Percentiles rank a stretch among this genome's conserved stretches.
These are phyloP conservation scores for Athelia sp. DNA, from an alignment of 1,284 basidiomycete genomes.

Conservation along the genomic window DNA sequence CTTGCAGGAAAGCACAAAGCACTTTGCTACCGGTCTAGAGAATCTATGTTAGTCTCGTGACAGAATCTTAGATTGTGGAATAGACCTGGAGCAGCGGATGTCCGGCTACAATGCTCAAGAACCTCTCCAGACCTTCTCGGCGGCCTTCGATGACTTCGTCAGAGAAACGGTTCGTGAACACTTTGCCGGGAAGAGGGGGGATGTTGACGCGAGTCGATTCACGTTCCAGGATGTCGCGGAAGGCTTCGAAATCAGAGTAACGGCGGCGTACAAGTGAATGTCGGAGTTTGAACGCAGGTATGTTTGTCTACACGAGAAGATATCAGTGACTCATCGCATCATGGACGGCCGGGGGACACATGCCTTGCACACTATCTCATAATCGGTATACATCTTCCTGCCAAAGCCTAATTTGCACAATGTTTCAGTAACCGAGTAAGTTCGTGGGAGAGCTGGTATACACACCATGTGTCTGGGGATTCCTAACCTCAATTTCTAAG, in stretches of 20 bases:
- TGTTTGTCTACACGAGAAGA: constrained; percentile 74
- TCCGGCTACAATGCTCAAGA: constrained; percentile 94
- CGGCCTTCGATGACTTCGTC: constrained; percentile 95
- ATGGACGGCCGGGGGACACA: constrained; percentile 16
- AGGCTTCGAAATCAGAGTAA: constrained; percentile 99
- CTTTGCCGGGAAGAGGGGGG: constrained; percentile 93
- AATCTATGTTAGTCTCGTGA: background rate
- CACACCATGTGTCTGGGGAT: constrained; percentile 94
- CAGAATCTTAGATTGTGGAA: background rate
- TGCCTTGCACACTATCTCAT: constrained; percentile 97
- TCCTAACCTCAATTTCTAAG: constrained; percentile 96
- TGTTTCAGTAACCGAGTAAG: constrained; percentile 1
- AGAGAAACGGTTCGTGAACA: constrained; percentile 94
- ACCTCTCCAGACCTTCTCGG: constrained; percentile 91
- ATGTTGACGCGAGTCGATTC: constrained; percentile 98
- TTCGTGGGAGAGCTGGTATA: constrained; percentile 1
- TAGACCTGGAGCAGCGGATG: constrained; percentile 94
- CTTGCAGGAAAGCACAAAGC: constrained; percentile 93
- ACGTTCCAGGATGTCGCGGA: constrained; percentile 95
- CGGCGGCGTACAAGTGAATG: constrained; percentile 93
- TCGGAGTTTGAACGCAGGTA: constrained; percentile 96
- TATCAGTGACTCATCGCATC: background rate
- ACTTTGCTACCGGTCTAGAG: constrained; percentile 93
- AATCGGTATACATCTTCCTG: constrained; percentile 99
- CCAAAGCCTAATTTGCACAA: constrained; percentile 65